These are phyloP conservation scores for Debaryomyces maramus DNA, from an alignment of 805 yeast species.

Conservation along the genomic window DNA sequence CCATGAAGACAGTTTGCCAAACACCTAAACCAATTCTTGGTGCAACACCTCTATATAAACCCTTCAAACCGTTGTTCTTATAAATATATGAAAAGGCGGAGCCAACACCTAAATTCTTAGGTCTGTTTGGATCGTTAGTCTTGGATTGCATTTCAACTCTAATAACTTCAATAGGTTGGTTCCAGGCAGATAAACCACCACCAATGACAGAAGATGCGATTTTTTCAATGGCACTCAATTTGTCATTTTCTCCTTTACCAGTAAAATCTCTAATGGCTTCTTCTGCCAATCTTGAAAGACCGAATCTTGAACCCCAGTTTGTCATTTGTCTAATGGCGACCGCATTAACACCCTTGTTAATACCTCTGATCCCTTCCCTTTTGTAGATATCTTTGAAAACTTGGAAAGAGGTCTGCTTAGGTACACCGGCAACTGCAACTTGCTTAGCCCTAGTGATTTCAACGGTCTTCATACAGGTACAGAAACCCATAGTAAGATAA, in stretches of 20 bases:
- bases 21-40: constrained; percentile 96
- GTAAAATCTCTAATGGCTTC: constrained; percentile 67
- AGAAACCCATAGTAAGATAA: constrained; percentile 94
- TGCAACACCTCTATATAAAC: constrained; percentile 93
- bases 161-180: constrained; percentile 97
- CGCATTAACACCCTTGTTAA: constrained; percentile 97
- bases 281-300: constrained; percentile 89
- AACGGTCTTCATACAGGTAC: constrained; percentile 98
- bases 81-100: constrained; percentile 83
- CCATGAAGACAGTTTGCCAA: constrained; percentile 99
- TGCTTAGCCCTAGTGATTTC: constrained; percentile 92
- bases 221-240: constrained; percentile 75
- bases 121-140: constrained; percentile 93
- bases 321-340: constrained; percentile 99
- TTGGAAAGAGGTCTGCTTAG: constrained; percentile 69
- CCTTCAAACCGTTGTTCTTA: constrained; percentile 77
- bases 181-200: constrained; percentile 98
- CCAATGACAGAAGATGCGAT: constrained; percentile 84
- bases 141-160: constrained; percentile 98
- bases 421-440: constrained; percentile 58
- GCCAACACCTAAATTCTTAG: constrained; percentile 79
- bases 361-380: constrained; percentile 90
- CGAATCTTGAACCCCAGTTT: constrained; percentile 98
- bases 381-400: constrained; percentile 83
- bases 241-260: constrained; percentile 57